Evolutionary conservation across 2,329 filamentous ascomycete genomes (phyloP), one percentile per base, ranked within the genome.

Genomic region (Fusarium austroafricanum): DNA sequence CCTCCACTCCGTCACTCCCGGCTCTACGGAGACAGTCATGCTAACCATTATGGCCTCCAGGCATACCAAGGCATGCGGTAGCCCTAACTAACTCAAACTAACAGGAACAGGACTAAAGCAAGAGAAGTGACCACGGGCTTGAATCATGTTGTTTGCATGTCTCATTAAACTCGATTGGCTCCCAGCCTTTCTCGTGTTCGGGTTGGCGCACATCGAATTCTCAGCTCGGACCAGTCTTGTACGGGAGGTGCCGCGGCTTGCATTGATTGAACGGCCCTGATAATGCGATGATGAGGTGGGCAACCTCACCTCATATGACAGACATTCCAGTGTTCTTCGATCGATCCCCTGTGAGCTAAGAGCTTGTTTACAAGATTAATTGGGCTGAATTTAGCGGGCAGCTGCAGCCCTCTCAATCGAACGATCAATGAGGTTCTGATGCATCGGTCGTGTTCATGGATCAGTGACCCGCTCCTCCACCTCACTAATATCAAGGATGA

Each of bases 131-230:
- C 62, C 63, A 66, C 55, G 56, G 42, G 63, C 14, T 40, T 66
- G 56, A 61, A 62, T 66, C 62, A 50, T 60, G 45, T 31, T 53
- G 44, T 58, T 58, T 53, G 18, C 62, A 62, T 61, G 49, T 61
- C 54, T 65, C 59, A 68, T 68, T 55, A 55, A 69, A 58, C 61
- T 68, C 26, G 66, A 53, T 70, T 63, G 61, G 56, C 52, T 57
- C 28, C 49, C 44, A 49, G 15, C 39, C 55, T 29, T 51, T 59
- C 66, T 68, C 66, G 66, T 70, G 60, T 68, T 68, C 66, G 66
- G 62, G 66, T 70, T 53, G 35, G 52, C 26, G 31, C 31, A 20
- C 42, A 57, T 42, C 31, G 56, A 47, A 52, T 40, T 37, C 39
- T 40, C 42, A 69, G 65, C 61, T 62, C 40, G 44, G 55, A 47